Base-by-base conservation (phyloP, 148 eudicot species). In the Pouteria glomerata region DNA sequence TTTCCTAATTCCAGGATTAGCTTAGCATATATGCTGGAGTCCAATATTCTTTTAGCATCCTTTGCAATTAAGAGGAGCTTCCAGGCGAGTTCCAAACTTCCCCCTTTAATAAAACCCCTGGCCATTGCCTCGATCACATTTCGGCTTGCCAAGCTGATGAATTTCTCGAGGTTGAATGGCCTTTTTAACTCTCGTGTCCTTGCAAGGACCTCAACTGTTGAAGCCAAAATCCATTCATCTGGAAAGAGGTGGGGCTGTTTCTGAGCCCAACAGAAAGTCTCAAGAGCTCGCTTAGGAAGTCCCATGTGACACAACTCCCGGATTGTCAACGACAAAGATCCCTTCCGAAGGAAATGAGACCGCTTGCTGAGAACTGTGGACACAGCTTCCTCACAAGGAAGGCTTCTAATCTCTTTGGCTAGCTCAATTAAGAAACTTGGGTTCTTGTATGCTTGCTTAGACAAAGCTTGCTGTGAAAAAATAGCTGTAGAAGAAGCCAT, bases 271-370 rank as follows among this genome's bases (percentile, higher is more conserved):
- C 83, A 82, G 68, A 95, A 89, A 15, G 90, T 83, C 71, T 88
- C 84, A 61, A 95, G 57, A 71, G 96, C 98, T 70, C 97, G 78
- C 41, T 85, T 84, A 41, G 98, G 90, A 72, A 88, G 85, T 44
- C 90, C 98, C 96, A 89, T 89, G 76, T 91, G 97, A 23, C 97
- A 93, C 66, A 95, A 57, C 66, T 95, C 98, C 2, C 93, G 80
- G 57, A 95, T 71, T 24, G 97, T 91, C 71, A 95, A 76, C 8
- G 97, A 91, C 59, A 95, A 78, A 21, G 98, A 91, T 37, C 98
- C 98, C 68, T 86, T 95, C 21, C 87, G 79, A 21, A 95, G 85
- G 77, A 86, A 88, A 34, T 76, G 75, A 52, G 84, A 76, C 82
- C 85, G 84, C 74, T 81, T 83, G 73, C 76, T 76, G 15, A 91